Conservation (phyloP, 140 eudicot genomes). For the Anethum foeniculum region DNA sequence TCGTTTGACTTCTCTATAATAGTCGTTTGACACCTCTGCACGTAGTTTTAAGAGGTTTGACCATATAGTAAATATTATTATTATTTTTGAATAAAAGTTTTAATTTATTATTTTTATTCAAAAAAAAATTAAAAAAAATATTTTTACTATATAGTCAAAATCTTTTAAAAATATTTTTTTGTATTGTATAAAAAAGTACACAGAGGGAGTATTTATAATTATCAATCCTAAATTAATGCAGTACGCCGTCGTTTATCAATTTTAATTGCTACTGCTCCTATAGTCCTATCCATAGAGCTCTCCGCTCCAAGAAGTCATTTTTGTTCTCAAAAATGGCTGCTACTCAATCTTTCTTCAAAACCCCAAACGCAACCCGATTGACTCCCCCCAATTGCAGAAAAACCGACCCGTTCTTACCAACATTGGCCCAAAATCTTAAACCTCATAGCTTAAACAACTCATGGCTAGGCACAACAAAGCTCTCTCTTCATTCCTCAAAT, state of each 20-base stretch:
- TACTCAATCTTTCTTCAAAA: slow-evolving; percentile 22
- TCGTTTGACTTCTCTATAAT: too few relatives aligned
- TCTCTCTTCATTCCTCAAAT: slow-evolving; percentile 25
- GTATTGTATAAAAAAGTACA: too few relatives aligned
- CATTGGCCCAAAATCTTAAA: slow-evolving; percentile 12
- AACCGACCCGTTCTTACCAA: slow-evolving; percentile 18
- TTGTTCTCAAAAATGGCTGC: slow-evolving; percentile 36
- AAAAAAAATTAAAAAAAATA: too few relatives aligned
- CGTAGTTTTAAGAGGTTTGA: too few relatives aligned
- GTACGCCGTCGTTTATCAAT: neutral
- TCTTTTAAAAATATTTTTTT: too few relatives aligned
- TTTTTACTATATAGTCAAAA: too few relatives aligned
- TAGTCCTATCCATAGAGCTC: neutral
- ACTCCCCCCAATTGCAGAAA: slow-evolving; percentile 14
- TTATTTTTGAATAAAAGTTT: too few relatives aligned
- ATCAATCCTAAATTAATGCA: neutral
- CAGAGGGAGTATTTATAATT: too few relatives aligned
- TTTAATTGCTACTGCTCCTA: neutral
- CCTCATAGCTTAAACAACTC: slow-evolving; percentile 21
- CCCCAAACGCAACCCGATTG: slow-evolving; percentile 21
- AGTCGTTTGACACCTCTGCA: too few relatives aligned
- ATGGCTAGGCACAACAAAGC: slow-evolving; percentile 35
- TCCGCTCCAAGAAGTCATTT: neutral
- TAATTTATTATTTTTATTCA: too few relatives aligned
- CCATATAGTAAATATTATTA: too few relatives aligned